These are phyloP conservation scores for Brettanomyces bruxellensis DNA, from an alignment of 805 yeast genomes.

Conservation along the genomic window DNA sequence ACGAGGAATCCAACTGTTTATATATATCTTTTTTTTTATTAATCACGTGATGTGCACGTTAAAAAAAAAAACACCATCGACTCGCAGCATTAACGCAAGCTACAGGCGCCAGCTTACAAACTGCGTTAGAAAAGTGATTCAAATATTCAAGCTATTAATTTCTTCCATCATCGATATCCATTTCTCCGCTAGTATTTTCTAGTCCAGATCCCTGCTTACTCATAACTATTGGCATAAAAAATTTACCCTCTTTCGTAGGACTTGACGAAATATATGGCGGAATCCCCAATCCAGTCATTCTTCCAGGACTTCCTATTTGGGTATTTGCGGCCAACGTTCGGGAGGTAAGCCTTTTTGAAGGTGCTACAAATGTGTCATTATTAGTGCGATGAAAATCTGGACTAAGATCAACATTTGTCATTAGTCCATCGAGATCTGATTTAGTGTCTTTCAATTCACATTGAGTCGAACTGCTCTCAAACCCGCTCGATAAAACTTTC, in stretches of 20 bases:
- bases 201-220: background rate
- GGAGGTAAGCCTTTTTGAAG: conserved; percentile 5
- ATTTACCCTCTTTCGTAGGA: background rate
- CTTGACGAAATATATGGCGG: background rate
- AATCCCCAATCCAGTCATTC: conserved; percentile 12
- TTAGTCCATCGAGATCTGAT: background rate
- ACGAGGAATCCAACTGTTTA: too few relatives aligned
- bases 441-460: background rate
- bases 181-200: background rate
- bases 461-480: too few relatives aligned
- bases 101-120: background rate
- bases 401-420: background rate
- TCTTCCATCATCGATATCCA: conserved; percentile 1
- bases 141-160: background rate
- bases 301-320: conserved; percentile 10
- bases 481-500: background rate
- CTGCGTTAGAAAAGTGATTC: background rate
- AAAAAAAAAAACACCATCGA: too few relatives aligned
- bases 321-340: conserved; percentile 11
- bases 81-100: too few relatives aligned
- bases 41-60: too few relatives aligned
- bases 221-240: background rate
- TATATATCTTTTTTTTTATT: too few relatives aligned
- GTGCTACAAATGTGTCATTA: background rate
- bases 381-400: background rate